These are phyloP conservation scores for Saccharomycopsis sp. DNA, from an alignment of 805 yeast genomes.

Conservation along the genomic window DNA sequence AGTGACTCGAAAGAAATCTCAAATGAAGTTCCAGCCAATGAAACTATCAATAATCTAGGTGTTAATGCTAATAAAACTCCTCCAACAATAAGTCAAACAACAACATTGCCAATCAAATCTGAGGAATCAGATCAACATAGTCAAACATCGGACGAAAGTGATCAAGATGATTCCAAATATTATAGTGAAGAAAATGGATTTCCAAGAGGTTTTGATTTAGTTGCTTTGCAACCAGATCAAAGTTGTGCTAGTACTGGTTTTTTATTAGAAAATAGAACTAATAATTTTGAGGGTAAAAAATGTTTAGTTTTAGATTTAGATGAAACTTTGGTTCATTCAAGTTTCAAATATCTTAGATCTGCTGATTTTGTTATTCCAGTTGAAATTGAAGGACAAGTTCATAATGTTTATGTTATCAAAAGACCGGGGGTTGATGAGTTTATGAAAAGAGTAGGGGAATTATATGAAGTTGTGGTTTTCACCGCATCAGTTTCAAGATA, in stretches of 20 bases:
- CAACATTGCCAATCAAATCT: background rate
- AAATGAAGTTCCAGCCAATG: background rate
- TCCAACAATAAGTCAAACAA: background rate
- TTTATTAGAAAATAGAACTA: slow-evolving; percentile 48
- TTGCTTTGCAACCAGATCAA: slow-evolving; percentile 64
- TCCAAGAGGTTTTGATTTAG: slow-evolving; percentile 36
- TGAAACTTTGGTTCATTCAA: slow-evolving; percentile 92
- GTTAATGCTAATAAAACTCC: background rate
- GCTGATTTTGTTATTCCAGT: slow-evolving; percentile 98
- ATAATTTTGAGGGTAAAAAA: slow-evolving; percentile 50
- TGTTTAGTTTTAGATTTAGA: slow-evolving; percentile 88
- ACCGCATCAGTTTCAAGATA: slow-evolving; percentile 94
- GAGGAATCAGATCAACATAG: background rate
- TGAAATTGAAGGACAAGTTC: slow-evolving; percentile 85
- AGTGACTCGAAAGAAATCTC: background rate
- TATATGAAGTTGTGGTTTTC: slow-evolving; percentile 92
- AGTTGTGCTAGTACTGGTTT: slow-evolving; percentile 53
- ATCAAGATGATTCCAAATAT: background rate
- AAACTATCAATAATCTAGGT: background rate
- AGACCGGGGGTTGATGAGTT: slow-evolving; percentile 98
- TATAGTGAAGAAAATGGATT: background rate
- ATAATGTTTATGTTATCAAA: slow-evolving; percentile 91
- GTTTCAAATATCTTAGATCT: slow-evolving; percentile 81
- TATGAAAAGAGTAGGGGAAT: slow-evolving; percentile 66
- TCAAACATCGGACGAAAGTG: background rate